A percentile compares a stretch with the other conserved stretches of the same genome.
phyloP scores from a whole-genome alignment of 2,329 filamentous ascomycete species.

The Paecilomyces variotii region DNA sequence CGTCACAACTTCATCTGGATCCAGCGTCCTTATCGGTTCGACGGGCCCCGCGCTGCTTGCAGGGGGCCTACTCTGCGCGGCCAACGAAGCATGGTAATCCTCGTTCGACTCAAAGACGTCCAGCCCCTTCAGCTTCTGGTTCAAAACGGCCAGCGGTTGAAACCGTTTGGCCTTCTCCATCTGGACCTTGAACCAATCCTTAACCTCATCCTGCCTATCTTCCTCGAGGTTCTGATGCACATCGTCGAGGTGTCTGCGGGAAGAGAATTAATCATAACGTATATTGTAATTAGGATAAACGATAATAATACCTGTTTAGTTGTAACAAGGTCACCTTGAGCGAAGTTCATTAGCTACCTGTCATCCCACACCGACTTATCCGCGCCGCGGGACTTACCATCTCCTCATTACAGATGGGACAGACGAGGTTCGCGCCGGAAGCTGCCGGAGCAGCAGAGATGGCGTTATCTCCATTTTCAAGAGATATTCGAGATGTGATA shows the following conservation, averaged over 20 bases:
- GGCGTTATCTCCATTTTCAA: slow-evolving; percentile 51
- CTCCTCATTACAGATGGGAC: slow-evolving; percentile 96
- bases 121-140: slow-evolving; percentile 85
- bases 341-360: slow-evolving; percentile 8
- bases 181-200: slow-evolving; percentile 94
- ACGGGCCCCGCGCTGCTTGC: slow-evolving; percentile 15
- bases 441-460: slow-evolving; percentile 44
- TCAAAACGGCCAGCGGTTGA: slow-evolving; percentile 81
- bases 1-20: slow-evolving; percentile 86
- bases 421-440: slow-evolving; percentile 64
- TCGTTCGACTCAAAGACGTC: slow-evolving; percentile 94
- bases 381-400: slow-evolving; percentile 58
- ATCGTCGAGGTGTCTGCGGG: slow-evolving; percentile 72
- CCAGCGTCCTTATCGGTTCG: slow-evolving; percentile 40
- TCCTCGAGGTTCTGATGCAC: slow-evolving; percentile 82
- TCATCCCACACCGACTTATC: not conserved
- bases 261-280: slow-evolving; percentile 14
- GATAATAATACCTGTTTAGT: slow-evolving; percentile 59
- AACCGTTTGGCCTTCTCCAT: slow-evolving; percentile 90
- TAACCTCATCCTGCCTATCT: slow-evolving; percentile 85
- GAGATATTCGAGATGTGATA: slow-evolving; percentile 69
- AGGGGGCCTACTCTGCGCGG: slow-evolving; percentile 26
- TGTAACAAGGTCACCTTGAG: slow-evolving; percentile 78
- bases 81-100: slow-evolving; percentile 40
- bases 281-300: not conserved